phyloP scores from a whole-genome alignment of 208 protist genomes.

The Crithidia thermophila region DNA sequence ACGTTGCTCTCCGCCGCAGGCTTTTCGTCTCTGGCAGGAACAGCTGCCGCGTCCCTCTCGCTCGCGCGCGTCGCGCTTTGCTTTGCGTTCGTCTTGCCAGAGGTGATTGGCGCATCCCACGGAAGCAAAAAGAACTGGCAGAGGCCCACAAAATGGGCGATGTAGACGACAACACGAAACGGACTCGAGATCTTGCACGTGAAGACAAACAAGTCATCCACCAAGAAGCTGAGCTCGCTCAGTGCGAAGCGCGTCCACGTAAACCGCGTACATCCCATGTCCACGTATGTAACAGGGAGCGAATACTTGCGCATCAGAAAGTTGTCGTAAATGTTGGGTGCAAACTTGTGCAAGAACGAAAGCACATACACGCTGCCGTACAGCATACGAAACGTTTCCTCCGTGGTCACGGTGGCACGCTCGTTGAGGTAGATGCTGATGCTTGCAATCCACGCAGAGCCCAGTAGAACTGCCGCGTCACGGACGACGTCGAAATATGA shows the following conservation, averaged over 20 bases:
- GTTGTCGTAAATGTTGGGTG: constrained; percentile 85
- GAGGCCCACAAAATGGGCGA: constrained; percentile 61
- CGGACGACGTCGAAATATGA: constrained; percentile 70
- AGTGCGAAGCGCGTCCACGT: constrained; percentile 22
- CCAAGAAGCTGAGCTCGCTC: constrained; percentile 62
- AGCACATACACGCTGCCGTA: constrained; percentile 75
- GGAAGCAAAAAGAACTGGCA: constrained; percentile 65
- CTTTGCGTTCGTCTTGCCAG: background rate
- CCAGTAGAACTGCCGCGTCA: constrained; percentile 53
- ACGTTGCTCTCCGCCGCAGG: background rate
- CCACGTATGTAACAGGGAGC: constrained; percentile 59
- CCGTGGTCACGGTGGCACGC: constrained; percentile 8
- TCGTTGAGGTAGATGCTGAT: constrained; percentile 10
- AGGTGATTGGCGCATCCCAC: constrained; percentile 58
- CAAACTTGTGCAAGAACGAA: constrained; percentile 67
- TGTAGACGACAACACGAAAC: constrained; percentile 65
- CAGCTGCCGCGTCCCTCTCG: background rate
- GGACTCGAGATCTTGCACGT: constrained; percentile 67
- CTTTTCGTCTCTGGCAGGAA: background rate
- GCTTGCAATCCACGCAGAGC: constrained; percentile 30
- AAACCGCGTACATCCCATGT: constrained; percentile 18
- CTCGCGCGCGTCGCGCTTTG: background rate
- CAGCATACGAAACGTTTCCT: constrained; percentile 51
- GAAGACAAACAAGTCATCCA: constrained; percentile 88
- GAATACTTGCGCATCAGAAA: constrained; percentile 74